These are phyloP conservation scores for Neurospora sp. DNA, from an alignment of 495 filamentous ascomycete genomes.

Conservation along the genomic window DNA sequence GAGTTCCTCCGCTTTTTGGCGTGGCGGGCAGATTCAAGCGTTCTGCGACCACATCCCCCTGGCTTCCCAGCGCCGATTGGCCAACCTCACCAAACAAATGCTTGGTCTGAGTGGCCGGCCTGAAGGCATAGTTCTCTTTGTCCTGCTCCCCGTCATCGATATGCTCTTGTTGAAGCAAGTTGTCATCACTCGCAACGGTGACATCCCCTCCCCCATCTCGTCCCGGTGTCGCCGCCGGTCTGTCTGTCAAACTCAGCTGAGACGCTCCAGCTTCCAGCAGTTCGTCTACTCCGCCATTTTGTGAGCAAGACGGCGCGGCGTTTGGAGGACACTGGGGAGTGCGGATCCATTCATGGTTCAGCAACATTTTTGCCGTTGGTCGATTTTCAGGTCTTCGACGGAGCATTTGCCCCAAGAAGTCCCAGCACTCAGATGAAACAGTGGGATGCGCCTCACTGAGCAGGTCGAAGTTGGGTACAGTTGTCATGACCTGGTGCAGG, in stretches of 20 bases:
- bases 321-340: slow-evolving; percentile 22
- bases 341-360: slow-evolving; percentile 58
- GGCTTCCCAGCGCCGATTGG: slow-evolving; percentile 56
- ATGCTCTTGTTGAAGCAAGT: slow-evolving; percentile 37
- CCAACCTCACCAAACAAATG: slow-evolving; percentile 79
- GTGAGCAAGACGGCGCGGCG: slow-evolving; percentile 30
- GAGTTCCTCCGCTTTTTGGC: slow-evolving; percentile 17
- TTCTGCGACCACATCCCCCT: slow-evolving; percentile 30
- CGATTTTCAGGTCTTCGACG: slow-evolving; percentile 59
- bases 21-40: slow-evolving; percentile 38
- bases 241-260: slow-evolving; percentile 54
- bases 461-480: slow-evolving; percentile 49
- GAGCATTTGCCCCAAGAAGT: slow-evolving; percentile 69
- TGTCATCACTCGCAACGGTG: slow-evolving; percentile 14
- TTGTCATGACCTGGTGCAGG: slow-evolving; percentile 75
- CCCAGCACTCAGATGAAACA: slow-evolving; percentile 55
- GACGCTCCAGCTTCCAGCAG: slow-evolving; percentile 48
- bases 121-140: slow-evolving; percentile 34
- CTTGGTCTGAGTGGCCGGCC: slow-evolving; percentile 25
- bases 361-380: slow-evolving; percentile 53
- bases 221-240: slow-evolving; percentile 4
- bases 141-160: slow-evolving; percentile 23
- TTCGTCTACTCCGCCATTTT: slow-evolving; percentile 35
- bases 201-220: slow-evolving; percentile 2
- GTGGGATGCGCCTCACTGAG: slow-evolving; percentile 34